A percentile compares a stretch with the other conserved stretches of the same genome.
These are phyloP conservation scores for Cucurbita ficifolia DNA, from an alignment of 306 rosid genomes.

Conservation along the genomic window DNA sequence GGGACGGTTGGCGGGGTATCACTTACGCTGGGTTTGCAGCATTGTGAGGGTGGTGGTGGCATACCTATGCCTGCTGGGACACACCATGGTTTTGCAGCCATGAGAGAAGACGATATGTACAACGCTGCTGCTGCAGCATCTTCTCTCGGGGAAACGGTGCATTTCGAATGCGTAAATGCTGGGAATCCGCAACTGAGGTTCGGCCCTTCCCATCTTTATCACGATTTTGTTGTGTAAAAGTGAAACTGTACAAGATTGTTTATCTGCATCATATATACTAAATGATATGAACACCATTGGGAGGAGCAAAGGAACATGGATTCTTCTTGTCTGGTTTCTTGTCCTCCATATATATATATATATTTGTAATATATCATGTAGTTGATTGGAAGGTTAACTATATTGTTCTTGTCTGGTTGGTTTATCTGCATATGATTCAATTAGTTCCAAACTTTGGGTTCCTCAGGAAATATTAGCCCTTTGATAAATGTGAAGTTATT, in stretches of 20 bases:
- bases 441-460: constrained; percentile 8
- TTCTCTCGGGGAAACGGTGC: constrained; percentile 33
- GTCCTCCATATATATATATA: constrained; percentile 13
- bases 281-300: neutral
- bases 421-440: constrained; percentile 3
- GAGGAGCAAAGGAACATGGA: neutral
- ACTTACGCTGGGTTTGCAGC: constrained; percentile 68
- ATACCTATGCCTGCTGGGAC: constrained; percentile 28
- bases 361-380: constrained; percentile 28
- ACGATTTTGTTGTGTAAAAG: constrained; percentile 49
- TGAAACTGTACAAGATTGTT: neutral
- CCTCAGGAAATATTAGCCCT: constrained; percentile 2
- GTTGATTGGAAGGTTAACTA: constrained; percentile 23
- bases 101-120: constrained; percentile 47
- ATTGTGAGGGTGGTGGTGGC: constrained; percentile 46
- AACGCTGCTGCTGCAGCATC: constrained; percentile 31
- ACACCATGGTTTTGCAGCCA: constrained; percentile 32
- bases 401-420: constrained; percentile 10
- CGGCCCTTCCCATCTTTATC: constrained; percentile 34
- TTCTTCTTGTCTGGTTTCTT: neutral
- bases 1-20: constrained; percentile 45
- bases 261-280: neutral
- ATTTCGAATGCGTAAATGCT: constrained; percentile 34
- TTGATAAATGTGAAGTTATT: neutral
- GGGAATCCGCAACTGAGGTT: constrained; percentile 46